These are phyloP conservation scores for Picea abies DNA, from an alignment of 83 land plant species.

Conservation along the genomic window DNA sequence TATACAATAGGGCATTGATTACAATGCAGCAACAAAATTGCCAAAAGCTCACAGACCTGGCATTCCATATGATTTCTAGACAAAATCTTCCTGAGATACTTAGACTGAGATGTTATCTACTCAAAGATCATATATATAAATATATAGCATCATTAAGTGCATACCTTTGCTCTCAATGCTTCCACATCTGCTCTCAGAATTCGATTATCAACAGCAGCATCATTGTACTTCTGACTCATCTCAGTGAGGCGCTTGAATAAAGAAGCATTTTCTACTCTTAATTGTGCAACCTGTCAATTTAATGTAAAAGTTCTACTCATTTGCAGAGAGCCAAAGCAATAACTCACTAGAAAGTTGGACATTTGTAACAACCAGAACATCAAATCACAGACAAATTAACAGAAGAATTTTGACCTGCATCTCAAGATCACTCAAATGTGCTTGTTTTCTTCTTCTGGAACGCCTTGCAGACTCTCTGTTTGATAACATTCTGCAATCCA, in stretches of 20 bases:
- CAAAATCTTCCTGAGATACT: too few relatives aligned
- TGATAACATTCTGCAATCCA: slow-evolving; percentile 78
- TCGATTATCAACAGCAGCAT: slow-evolving; percentile 88
- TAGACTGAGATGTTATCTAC: too few relatives aligned
- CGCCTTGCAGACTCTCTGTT: slow-evolving; percentile 95
- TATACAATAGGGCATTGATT: too few relatives aligned
- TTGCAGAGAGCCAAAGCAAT: neutral
- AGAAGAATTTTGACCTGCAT: slow-evolving; percentile 53
- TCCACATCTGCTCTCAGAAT: slow-evolving; percentile 91
- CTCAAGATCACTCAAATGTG: slow-evolving; percentile 92
- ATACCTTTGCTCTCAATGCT: slow-evolving; percentile 92
- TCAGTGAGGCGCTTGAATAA: slow-evolving; percentile 74
- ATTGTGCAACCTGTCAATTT: slow-evolving; percentile 69
- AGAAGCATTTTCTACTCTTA: slow-evolving; percentile 84
- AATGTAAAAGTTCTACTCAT: neutral
- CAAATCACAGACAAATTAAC: neutral
- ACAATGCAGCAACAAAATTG: too few relatives aligned
- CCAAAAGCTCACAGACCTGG: too few relatives aligned
- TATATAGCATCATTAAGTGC: too few relatives aligned
- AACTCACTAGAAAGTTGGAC: neutral
- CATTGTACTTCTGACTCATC: slow-evolving; percentile 79
- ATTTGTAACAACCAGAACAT: neutral
- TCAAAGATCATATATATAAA: too few relatives aligned
- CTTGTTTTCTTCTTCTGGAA: slow-evolving; percentile 91
- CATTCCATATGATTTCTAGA: too few relatives aligned